These are phyloP conservation scores for Suillus variegatus DNA, from an alignment of 768 basidiomycete genomes.

Conservation along the genomic window DNA sequence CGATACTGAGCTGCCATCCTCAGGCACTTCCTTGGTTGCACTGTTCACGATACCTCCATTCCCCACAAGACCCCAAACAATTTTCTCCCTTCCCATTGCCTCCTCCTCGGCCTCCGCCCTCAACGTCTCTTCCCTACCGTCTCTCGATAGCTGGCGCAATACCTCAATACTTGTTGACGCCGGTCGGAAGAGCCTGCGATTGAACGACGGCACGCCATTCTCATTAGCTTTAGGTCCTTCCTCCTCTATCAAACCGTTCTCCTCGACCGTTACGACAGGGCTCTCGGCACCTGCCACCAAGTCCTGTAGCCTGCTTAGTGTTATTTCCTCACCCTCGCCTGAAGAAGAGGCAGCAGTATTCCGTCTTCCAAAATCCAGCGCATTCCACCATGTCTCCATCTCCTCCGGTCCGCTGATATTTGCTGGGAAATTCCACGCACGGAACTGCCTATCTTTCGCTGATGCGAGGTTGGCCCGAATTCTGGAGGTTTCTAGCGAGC, in stretches of 20 bases:
- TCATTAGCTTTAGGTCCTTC: background rate
- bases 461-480: conserved; percentile 38
- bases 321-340: conserved; percentile 7
- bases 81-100: conserved; percentile 46
- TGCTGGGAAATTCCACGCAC: conserved; percentile 49
- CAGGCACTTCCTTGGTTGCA: background rate
- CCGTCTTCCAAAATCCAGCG: conserved; percentile 29
- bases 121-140: conserved; percentile 44
- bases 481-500: conserved; percentile 31
- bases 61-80: conserved; percentile 38
- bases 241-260: background rate
- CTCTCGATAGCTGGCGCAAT: conserved; percentile 48
- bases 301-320: background rate
- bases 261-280: background rate
- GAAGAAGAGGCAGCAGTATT: background rate
- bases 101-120: conserved; percentile 30
- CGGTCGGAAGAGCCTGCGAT: conserved; percentile 36
- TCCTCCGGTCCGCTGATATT: conserved; percentile 36
- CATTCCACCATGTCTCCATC: conserved; percentile 34
- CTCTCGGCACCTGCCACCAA: background rate
- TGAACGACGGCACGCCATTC: conserved; percentile 11
- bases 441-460: conserved; percentile 45
- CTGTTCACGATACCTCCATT: background rate
- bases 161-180: conserved; percentile 36
- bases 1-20: background rate